phyloP scores from a whole-genome alignment of 345 rosid species.

The Eucalyptus globulus region DNA sequence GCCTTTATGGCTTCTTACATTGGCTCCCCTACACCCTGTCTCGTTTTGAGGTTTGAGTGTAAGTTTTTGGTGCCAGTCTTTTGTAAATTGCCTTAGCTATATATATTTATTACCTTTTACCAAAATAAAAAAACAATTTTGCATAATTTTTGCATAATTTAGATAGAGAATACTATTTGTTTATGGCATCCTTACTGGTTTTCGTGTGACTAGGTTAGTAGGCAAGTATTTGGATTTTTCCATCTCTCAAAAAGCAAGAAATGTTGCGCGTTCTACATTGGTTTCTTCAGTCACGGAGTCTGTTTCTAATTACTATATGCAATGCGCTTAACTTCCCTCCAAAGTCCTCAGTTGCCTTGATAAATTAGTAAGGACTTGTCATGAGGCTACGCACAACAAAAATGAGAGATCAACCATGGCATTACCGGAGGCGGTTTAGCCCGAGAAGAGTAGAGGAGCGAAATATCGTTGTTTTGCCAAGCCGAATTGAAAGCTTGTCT shows the following conservation, averaged over 20 bases:
- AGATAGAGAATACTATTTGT: neutral
- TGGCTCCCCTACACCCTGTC: too few species aligned
- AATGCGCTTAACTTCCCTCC: neutral
- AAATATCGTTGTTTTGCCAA: neutral
- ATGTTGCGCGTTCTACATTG: neutral
- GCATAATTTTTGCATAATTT: neutral
- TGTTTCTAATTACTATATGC: neutral
- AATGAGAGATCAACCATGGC: neutral
- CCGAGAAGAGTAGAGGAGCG: fast-evolving
- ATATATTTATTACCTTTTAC: too few species aligned
- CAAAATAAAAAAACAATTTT: too few species aligned
- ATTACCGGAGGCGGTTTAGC: fast-evolving
- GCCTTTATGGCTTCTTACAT: too few species aligned
- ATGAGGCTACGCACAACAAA: neutral
- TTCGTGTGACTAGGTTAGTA: neutral
- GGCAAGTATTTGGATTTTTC: neutral
- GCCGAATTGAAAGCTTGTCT: too few species aligned
- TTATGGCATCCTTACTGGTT: neutral
- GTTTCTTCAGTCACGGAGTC: too few species aligned
- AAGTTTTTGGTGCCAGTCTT: too few species aligned
- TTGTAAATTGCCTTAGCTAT: too few species aligned
- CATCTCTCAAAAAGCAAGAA: neutral
- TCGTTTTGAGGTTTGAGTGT: too few species aligned
- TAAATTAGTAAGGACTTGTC: neutral
- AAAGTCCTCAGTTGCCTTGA: too few species aligned